These are phyloP conservation scores for Sequoiadendron giganteum DNA, from an alignment of 75 land plant genomes.

Conservation along the genomic window DNA sequence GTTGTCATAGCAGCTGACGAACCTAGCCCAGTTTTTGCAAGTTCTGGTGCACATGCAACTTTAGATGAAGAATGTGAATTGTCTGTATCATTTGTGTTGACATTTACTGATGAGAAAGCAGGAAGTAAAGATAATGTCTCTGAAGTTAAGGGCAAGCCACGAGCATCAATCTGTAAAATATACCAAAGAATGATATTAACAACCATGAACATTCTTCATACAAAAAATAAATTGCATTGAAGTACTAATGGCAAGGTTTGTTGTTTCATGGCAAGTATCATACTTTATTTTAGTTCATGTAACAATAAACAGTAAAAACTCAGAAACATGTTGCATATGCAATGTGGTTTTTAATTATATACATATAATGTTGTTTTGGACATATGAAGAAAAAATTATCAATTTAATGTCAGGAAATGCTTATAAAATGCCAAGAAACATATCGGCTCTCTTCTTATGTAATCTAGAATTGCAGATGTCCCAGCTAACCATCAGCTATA, in stretches of 20 bases:
- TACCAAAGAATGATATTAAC: background rate
- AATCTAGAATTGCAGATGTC: too few species aligned
- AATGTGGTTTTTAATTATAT: background rate
- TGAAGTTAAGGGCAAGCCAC: slow-evolving; percentile 70
- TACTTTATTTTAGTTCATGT: background rate
- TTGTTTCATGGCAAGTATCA: slow-evolving; percentile 1
- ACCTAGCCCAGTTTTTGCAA: slow-evolving; percentile 97
- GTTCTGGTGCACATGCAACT: slow-evolving; percentile 68
- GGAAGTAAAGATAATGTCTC: slow-evolving; percentile 73
- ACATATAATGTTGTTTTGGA: background rate
- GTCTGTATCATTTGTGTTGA: slow-evolving; percentile 46
- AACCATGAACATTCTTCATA: background rate
- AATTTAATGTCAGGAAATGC: background rate
- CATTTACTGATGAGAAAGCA: slow-evolving; percentile 77
- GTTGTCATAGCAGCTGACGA: slow-evolving; percentile 99
- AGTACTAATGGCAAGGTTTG: background rate
- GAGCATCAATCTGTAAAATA: slow-evolving; percentile 73
- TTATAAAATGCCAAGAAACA: background rate
- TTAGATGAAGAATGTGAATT: slow-evolving; percentile 18
- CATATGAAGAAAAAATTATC: background rate
- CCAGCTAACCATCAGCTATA: too few species aligned
- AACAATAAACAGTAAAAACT: background rate
- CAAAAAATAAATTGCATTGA: background rate
- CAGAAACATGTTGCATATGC: background rate
- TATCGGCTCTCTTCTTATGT: too few species aligned